Base-by-base conservation (phyloP, 495 filamentous ascomycete species). In the Penicillium daleae region DNA sequence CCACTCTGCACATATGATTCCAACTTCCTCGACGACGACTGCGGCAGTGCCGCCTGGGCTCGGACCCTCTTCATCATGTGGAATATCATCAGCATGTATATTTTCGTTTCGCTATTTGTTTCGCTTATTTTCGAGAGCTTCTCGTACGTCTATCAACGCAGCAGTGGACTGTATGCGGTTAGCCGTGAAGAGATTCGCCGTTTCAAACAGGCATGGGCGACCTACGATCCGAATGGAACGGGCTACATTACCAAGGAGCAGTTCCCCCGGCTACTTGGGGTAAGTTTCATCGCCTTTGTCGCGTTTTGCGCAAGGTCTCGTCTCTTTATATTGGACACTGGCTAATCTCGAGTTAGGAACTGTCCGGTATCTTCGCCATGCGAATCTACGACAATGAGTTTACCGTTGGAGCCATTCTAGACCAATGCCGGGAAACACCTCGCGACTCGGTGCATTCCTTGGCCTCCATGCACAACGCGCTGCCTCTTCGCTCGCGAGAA, bases 1-100 rank as follows among this genome's bases (percentile, higher is more conserved):
- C 96, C 95, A 0, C 77, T 88, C 55, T 99, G 95, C 77, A 90
- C 91, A 1, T 78, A 84, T 7, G 82, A 81, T 17, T 56, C 71
- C 5, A 81, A 81, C 19, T 96, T 94, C 71, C 90, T 91, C 62
- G 75, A 90, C n/a, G 91, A 91, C 68, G 96, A 98, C 78, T 99
- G 95, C 70, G 95, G 95, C 35, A 94, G 95, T 74, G 83, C 84
- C 26, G 83, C 86, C 46, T 98, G 95, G 91, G 93, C 95, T 17
- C 84, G 91, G 35, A 83, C 84, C 48, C 80, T 99, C 33, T 98
- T 99, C 80, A 92, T 97, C 60, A 84, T 90, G 12, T 99, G 95
- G 95, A 99, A 99, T 79, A 92, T 99, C 68, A 84, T 98, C 72
- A 97, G 94, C 89, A 98, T 99, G 95, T 99, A 98, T 77, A 95